Percentiles rank a stretch among this genome's conserved stretches.
These are phyloP conservation scores for Huntiella moniliformis DNA, from an alignment of 2,329 filamentous ascomycete species.

Conservation along the genomic window DNA sequence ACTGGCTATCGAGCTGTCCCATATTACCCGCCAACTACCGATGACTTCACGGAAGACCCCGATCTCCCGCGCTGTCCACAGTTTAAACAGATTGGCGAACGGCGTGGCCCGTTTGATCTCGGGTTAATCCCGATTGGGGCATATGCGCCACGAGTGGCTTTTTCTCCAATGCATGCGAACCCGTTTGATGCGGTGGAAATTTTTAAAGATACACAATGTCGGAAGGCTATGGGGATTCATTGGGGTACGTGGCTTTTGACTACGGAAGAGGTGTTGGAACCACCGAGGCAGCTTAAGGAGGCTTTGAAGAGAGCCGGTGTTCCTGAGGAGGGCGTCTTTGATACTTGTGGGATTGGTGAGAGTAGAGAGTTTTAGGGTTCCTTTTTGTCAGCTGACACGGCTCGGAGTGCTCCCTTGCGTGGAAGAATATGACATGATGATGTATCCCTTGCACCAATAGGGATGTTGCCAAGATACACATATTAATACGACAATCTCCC, in stretches of 20 bases:
- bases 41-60: constrained; percentile 55
- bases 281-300: constrained; percentile 51
- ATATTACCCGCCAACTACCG: constrained; percentile 34
- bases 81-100: constrained; percentile 64
- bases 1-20: constrained; percentile 77
- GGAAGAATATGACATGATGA: too few species aligned
- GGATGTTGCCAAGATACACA: too few species aligned
- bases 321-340: constrained; percentile 55
- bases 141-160: constrained; percentile 53
- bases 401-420: too few species aligned
- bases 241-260: constrained; percentile 88
- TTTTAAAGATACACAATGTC: constrained; percentile 65
- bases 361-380: constrained; percentile 47
- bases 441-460: too few species aligned
- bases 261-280: constrained; percentile 68
- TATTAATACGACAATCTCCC: too few species aligned
- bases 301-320: constrained; percentile 51
- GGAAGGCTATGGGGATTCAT: constrained; percentile 66
- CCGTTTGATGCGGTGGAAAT: constrained; percentile 81
- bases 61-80: constrained; percentile 59
- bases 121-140: constrained; percentile 88
- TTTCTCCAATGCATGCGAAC: constrained; percentile 69
- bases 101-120: constrained; percentile 73
- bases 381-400: background rate
- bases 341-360: constrained; percentile 70